A percentile compares a stretch with the other conserved stretches of the same genome.
Evolutionary conservation across 768 basidiomycete species (phyloP).

Genomic region (Chiua virens): DNA sequence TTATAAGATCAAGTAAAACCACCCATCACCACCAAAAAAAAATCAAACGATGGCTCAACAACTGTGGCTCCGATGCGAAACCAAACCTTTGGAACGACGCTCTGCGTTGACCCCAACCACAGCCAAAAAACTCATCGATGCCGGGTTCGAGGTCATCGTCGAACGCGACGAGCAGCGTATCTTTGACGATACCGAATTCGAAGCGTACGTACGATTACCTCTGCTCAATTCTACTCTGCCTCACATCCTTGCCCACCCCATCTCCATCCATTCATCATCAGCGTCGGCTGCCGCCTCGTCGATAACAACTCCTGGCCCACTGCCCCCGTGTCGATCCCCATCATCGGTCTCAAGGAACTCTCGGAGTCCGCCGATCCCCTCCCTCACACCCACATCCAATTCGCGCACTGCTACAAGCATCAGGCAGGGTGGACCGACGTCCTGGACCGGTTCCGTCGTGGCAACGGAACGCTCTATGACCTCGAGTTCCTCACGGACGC

Average conservation of each 20-base stretch:
- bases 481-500: slow-evolving; percentile 92
- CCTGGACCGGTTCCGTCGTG: too few species aligned
- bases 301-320: too few species aligned
- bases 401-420: slow-evolving; percentile 65
- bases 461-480: slow-evolving; percentile 68
- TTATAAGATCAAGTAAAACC: background rate
- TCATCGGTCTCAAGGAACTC: too few species aligned
- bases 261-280: slow-evolving; percentile 28
- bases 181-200: slow-evolving; percentile 91
- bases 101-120: slow-evolving; percentile 92
- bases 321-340: too few species aligned
- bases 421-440: too few species aligned
- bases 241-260: background rate
- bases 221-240: slow-evolving; percentile 7
- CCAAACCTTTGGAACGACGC: slow-evolving; percentile 90
- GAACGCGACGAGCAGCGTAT: slow-evolving; percentile 94
- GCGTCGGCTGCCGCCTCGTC: slow-evolving; percentile 77
- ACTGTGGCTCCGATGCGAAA: slow-evolving; percentile 97
- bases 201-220: slow-evolving; percentile 58
- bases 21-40: background rate
- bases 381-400: slow-evolving; percentile 96
- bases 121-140: slow-evolving; percentile 82
- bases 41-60: slow-evolving; percentile 31
- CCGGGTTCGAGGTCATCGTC: slow-evolving; percentile 87
- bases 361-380: slow-evolving; percentile 31